Evolutionary conservation across 768 basidiomycete genomes (phyloP), one percentile per base, ranked within the genome.

Genomic region (Termitomyces sp.): DNA sequence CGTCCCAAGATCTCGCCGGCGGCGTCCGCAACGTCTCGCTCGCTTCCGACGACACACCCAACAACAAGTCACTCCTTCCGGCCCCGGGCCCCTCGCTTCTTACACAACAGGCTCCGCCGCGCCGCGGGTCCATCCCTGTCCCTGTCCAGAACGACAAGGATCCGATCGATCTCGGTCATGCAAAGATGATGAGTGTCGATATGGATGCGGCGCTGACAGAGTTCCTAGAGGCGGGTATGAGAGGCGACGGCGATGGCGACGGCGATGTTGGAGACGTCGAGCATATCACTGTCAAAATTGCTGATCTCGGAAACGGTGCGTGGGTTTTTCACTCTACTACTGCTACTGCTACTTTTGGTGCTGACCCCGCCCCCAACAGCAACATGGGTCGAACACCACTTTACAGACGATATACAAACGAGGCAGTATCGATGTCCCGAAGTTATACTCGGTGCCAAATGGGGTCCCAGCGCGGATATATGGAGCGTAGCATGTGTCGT

Each of bases 351-450:
- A n/a, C n/a, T n/a, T n/a, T n/a, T n/a, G n/a, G n/a, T n/a, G n/a
- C 47, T 42, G 6, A 48, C 47, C 11, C 53, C 47, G 34, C 38
- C 7, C 6, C 31, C 43, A 21, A n/a, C 63, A 87, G 90, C 90
- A 10, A 92, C 90, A 1, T 92, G 90, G 90, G 84, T 84, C 31
- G 91, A 96, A 66, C 92, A 98, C 63, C 97, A 98, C 68, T 99
- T 98, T 62, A 98, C 97, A 42, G 96, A 99, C 72, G 97, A 98
- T 66, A 98, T 98, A 64, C 90, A 98, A 75, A 99, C 97, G 27
- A 76, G 96, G 66, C 97, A 98, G 66, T 98, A 98, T 70, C 85
- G 97, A 27, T 94, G 92, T 77, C 96, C 97, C 1, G 96, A 99
- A 71, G 96, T 98, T 57, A 95, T 99, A 46, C 78, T 98, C 1